A percentile compares a stretch with the other conserved stretches of the same genome.
These are phyloP conservation scores for Diversispora eburnea DNA, from an alignment of 192 early-diverging fungal genomes.

Conservation along the genomic window DNA sequence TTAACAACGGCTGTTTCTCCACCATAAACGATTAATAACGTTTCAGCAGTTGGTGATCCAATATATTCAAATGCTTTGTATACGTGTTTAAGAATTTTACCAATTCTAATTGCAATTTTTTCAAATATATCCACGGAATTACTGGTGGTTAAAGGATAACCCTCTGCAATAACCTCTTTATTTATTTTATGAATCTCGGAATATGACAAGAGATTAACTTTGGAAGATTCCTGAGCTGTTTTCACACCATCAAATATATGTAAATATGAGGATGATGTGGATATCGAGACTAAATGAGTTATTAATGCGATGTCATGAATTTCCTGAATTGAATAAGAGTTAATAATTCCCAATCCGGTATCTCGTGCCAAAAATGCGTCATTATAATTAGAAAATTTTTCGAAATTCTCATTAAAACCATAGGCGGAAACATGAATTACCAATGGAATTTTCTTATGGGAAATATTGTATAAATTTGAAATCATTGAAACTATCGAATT, in stretches of 20 bases:
- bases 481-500: constrained; percentile 78
- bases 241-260: constrained; percentile 77
- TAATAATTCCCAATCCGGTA: constrained; percentile 73
- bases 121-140: constrained; percentile 39
- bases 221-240: constrained; percentile 49
- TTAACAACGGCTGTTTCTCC: constrained; percentile 50
- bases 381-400: constrained; percentile 56
- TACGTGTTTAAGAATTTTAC: constrained; percentile 46
- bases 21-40: constrained; percentile 78
- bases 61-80: constrained; percentile 83
- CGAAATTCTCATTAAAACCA: constrained; percentile 57
- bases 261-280: constrained; percentile 64
- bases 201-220: constrained; percentile 53
- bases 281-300: constrained; percentile 72
- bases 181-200: constrained; percentile 46
- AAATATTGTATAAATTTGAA: constrained; percentile 75
- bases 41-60: constrained; percentile 67
- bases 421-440: constrained; percentile 84
- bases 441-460: constrained; percentile 52
- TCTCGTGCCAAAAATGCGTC: constrained; percentile 73
- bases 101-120: constrained; percentile 32
- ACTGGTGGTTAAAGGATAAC: constrained; percentile 4
- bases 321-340: constrained; percentile 78
- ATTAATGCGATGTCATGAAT: constrained; percentile 84
- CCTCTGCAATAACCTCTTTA: constrained; percentile 9